Evolutionary conservation across 2,329 filamentous ascomycete species (phyloP).

Genomic region (Stromatinia cepivora): DNA sequence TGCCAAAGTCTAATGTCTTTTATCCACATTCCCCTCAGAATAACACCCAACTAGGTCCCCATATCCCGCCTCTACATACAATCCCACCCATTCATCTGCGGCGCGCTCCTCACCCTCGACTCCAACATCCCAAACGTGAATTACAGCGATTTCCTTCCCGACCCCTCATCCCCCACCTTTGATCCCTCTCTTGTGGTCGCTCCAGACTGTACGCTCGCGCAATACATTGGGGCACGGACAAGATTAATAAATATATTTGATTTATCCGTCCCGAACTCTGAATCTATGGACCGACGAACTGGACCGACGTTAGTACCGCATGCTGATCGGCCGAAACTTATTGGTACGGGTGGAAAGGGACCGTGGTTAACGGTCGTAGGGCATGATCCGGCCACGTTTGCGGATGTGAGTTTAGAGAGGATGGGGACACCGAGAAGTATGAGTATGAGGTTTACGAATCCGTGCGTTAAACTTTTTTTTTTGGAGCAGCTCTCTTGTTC

Average conservation of each 20-base stretch:
- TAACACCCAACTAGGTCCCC: conserved; percentile 24
- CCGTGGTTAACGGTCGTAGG: conserved; percentile 40
- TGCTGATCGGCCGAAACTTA: conserved; percentile 36
- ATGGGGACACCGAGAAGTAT: conserved; percentile 40
- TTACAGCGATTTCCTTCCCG: conserved; percentile 37
- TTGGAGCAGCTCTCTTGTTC: not conserved
- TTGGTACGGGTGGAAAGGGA: conserved; percentile 34
- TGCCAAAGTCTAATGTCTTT: not conserved
- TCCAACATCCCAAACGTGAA: conserved; percentile 41
- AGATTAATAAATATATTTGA: conserved; percentile 39
- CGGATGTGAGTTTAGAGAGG: conserved; percentile 38
- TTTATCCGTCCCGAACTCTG: conserved; percentile 37
- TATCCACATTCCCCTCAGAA: not conserved
- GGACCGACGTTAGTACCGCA: conserved; percentile 37
- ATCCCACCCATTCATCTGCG: conserved; percentile 34
- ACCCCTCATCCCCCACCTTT: conserved; percentile 37
- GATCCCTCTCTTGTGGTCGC: conserved; percentile 33
- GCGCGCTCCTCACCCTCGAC: conserved; percentile 40
- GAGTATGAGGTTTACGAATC: conserved; percentile 39
- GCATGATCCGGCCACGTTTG: conserved; percentile 40
- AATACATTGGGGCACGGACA: conserved; percentile 38
- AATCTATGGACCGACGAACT: conserved; percentile 38
- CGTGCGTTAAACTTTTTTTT: conserved; percentile 31
- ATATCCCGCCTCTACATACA: conserved; percentile 40
- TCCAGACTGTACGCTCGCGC: conserved; percentile 36